Evolutionary conservation across 345 rosid species (phyloP).

Genomic region (Syzygium oleosum): DNA sequence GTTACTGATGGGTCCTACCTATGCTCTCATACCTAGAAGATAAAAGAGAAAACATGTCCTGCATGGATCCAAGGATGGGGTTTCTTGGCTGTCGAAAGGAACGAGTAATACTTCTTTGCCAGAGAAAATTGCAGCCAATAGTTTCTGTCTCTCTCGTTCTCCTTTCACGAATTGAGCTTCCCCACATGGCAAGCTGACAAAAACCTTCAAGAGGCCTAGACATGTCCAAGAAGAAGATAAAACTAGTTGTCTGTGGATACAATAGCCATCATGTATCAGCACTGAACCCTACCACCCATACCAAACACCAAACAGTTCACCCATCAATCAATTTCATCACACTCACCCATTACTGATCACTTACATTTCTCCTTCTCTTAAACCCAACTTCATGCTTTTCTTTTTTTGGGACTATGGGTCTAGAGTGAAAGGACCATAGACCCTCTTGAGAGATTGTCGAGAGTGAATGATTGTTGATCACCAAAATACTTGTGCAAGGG

Average conservation of each 20-base stretch:
- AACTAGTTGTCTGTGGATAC: background rate
- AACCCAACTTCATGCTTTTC: background rate
- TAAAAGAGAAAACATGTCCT: background rate
- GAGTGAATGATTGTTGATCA: background rate
- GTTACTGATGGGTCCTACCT: background rate
- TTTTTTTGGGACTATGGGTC: background rate
- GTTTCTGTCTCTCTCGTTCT: background rate
- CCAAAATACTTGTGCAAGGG: background rate
- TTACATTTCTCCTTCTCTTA: background rate
- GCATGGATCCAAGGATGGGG: background rate
- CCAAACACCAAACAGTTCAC: background rate
- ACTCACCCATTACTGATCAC: background rate
- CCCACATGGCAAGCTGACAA: background rate
- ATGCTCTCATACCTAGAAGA: background rate
- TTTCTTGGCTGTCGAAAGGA: background rate
- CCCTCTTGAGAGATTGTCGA: background rate
- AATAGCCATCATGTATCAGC: background rate
- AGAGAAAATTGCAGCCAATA: background rate
- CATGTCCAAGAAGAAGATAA: background rate
- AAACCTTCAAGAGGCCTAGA: background rate
- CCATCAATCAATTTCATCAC: background rate
- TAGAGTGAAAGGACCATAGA: background rate
- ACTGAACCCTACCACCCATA: background rate
- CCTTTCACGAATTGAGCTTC: background rate
- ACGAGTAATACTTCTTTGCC: background rate